Conservation (phyloP, 2,329 filamentous ascomycete genomes). For the Tolypocladium amazonense region DNA sequence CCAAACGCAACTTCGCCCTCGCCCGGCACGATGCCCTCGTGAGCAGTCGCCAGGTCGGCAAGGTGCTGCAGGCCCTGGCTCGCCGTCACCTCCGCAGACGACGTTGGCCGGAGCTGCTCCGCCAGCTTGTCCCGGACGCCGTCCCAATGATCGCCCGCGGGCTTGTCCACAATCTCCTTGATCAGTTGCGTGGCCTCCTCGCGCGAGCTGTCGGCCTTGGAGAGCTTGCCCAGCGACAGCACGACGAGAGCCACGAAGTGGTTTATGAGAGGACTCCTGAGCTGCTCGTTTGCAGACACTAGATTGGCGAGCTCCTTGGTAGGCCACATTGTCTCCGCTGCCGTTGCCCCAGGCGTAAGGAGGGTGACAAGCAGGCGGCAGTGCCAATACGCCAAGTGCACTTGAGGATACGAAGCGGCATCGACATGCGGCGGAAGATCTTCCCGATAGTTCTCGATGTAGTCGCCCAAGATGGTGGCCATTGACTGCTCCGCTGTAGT, state of each 20-base stretch:
- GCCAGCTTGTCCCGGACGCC: slow-evolving; percentile 35
- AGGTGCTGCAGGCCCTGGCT: slow-evolving; percentile 50
- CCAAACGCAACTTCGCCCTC: slow-evolving; percentile 20
- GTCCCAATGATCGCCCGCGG: slow-evolving; percentile 45
- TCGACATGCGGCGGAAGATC: slow-evolving; percentile 48
- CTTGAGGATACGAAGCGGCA: slow-evolving; percentile 37
- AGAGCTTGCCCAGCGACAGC: slow-evolving; percentile 50
- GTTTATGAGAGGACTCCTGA: slow-evolving; percentile 54
- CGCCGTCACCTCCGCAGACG: slow-evolving; percentile 27
- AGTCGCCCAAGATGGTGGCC: slow-evolving; percentile 23
- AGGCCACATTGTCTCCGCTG: slow-evolving; percentile 48
- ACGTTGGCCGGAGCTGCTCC: slow-evolving; percentile 22
- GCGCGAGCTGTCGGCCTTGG: slow-evolving; percentile 41
- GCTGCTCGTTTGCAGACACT: slow-evolving; percentile 40
- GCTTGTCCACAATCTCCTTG: slow-evolving; percentile 44
- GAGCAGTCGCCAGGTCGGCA: slow-evolving; percentile 43
- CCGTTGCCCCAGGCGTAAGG: slow-evolving; percentile 42
- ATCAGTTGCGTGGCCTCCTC: slow-evolving; percentile 47
- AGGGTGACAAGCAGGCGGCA: slow-evolving; percentile 54
- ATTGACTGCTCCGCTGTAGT: slow-evolving; percentile 21
- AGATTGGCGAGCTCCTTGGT: slow-evolving; percentile 49
- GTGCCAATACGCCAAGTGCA: slow-evolving; percentile 63
- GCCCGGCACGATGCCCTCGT: slow-evolving; percentile 19
- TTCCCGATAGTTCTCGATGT: slow-evolving; percentile 52
- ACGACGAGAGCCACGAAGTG: slow-evolving; percentile 52